Conservation (phyloP, 2,329 filamentous ascomycete genomes). For the Cryphonectria radicalis region DNA sequence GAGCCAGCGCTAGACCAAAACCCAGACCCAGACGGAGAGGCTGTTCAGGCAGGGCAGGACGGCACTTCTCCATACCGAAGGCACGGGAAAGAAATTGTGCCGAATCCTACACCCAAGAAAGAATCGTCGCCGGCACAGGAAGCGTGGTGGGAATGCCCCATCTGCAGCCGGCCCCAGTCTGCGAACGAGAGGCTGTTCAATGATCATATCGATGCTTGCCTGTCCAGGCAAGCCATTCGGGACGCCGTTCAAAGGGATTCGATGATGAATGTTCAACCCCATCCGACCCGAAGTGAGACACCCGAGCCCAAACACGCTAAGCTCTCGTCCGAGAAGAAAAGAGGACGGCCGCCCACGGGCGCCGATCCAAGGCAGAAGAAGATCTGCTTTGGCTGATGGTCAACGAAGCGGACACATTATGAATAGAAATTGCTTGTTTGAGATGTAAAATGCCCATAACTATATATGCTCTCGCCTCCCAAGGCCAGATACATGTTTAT, state of each 20-base stretch:
- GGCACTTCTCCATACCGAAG: constrained; percentile 35
- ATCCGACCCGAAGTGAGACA: constrained; percentile 37
- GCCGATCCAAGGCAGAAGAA: constrained; percentile 55
- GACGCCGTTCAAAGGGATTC: constrained; percentile 71
- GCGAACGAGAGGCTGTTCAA: constrained; percentile 83
- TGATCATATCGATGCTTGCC: constrained; percentile 87
- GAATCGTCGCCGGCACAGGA: constrained; percentile 41
- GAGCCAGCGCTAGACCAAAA: constrained; percentile 20
- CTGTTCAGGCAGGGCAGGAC: constrained; percentile 56
- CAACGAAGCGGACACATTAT: no score
- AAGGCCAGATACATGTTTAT: neutral
- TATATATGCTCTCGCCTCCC: neutral
- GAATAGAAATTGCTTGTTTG: neutral
- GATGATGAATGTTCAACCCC: constrained; percentile 32
- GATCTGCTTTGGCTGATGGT: constrained; percentile 53
- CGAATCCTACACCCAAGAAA: constrained; percentile 52
- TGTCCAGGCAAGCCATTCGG: constrained; percentile 84
- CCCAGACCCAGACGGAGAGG: constrained; percentile 51
- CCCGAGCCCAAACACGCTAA: constrained; percentile 45
- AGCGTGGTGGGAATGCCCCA: constrained; percentile 82
- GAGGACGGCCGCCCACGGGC: constrained; percentile 38
- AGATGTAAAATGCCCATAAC: neutral
- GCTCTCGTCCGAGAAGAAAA: constrained; percentile 42
- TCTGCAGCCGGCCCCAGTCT: constrained; percentile 77
- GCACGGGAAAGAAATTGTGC: constrained; percentile 57